These are phyloP conservation scores for Colletotrichum orbiculare DNA, from an alignment of 2,329 filamentous ascomycete genomes.

Conservation along the genomic window DNA sequence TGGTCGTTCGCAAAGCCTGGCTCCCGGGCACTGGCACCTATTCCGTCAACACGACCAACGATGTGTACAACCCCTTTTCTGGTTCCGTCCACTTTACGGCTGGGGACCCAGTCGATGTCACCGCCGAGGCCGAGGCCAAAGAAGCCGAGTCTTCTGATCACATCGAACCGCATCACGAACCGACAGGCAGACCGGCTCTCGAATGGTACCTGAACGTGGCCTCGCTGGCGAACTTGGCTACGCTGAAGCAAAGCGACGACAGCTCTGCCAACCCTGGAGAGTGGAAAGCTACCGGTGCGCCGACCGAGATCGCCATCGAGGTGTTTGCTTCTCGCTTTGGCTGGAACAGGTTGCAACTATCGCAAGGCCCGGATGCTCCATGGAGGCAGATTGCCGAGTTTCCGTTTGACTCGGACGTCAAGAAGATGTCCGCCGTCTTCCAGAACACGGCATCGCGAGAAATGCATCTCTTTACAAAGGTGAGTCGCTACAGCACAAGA, in stretches of 20 bases:
- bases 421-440: constrained; percentile 80
- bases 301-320: constrained; percentile 79
- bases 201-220: constrained; percentile 68
- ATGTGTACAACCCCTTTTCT: constrained; percentile 67
- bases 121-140: constrained; percentile 43
- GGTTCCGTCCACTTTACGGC: constrained; percentile 58
- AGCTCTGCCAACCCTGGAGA: constrained; percentile 42
- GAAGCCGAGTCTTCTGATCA: constrained; percentile 41
- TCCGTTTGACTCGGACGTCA: constrained; percentile 78
- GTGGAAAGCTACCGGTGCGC: constrained; percentile 72
- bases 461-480: constrained; percentile 10
- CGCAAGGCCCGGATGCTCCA: constrained; percentile 57
- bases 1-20: constrained; percentile 71
- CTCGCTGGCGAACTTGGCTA: constrained; percentile 66
- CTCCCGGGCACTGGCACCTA: constrained; percentile 68
- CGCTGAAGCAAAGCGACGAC: constrained; percentile 53
- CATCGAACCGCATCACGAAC: constrained; percentile 41
- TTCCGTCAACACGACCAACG: constrained; percentile 63
- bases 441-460: constrained; percentile 41
- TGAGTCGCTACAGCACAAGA: neutral
- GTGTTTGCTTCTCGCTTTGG: constrained; percentile 76
- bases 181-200: constrained; percentile 57
- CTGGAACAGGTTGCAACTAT: constrained; percentile 65
- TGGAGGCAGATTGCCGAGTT: constrained; percentile 73
- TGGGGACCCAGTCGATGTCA: constrained; percentile 52